Conservation (phyloP, 805 yeast species). For the Teunomyces funiuensis region DNA sequence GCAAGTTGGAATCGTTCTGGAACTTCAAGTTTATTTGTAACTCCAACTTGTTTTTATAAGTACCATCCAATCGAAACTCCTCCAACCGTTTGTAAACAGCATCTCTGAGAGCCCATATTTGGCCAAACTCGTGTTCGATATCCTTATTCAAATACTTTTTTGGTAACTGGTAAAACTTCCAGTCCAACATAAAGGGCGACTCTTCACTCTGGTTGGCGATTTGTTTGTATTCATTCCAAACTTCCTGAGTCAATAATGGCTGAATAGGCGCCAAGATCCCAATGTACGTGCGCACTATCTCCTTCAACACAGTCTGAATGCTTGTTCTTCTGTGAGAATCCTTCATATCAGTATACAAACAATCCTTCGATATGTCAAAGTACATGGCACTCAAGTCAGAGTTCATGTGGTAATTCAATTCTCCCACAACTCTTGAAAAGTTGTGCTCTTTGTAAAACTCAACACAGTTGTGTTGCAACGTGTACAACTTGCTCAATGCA, state of each 20-base stretch:
- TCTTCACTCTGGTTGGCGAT: constrained; percentile 19
- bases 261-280: constrained; percentile 74
- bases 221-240: constrained; percentile 62
- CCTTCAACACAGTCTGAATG: constrained; percentile 64
- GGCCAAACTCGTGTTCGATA: constrained; percentile 45
- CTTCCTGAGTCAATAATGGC: constrained; percentile 86
- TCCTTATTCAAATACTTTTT: constrained; percentile 29
- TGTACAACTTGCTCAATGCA: constrained; percentile 54
- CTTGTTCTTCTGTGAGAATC: constrained; percentile 52
- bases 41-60: constrained; percentile 60
- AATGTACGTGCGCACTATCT: constrained; percentile 60
- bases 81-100: constrained; percentile 54
- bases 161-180: constrained; percentile 31
- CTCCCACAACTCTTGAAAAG: constrained; percentile 69
- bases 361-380: constrained; percentile 84
- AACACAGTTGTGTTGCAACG: constrained; percentile 43
- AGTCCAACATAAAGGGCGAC: constrained; percentile 53
- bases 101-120: constrained; percentile 49
- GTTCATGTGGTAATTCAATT: constrained; percentile 69
- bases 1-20: constrained; percentile 11
- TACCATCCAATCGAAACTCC: constrained; percentile 51
- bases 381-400: constrained; percentile 76
- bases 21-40: constrained; percentile 5
- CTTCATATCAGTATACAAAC: constrained; percentile 67
- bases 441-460: constrained; percentile 55